These are phyloP conservation scores for Tillandsia fasciculata DNA, from an alignment of 176 grass and related monocot species.

Conservation along the genomic window DNA sequence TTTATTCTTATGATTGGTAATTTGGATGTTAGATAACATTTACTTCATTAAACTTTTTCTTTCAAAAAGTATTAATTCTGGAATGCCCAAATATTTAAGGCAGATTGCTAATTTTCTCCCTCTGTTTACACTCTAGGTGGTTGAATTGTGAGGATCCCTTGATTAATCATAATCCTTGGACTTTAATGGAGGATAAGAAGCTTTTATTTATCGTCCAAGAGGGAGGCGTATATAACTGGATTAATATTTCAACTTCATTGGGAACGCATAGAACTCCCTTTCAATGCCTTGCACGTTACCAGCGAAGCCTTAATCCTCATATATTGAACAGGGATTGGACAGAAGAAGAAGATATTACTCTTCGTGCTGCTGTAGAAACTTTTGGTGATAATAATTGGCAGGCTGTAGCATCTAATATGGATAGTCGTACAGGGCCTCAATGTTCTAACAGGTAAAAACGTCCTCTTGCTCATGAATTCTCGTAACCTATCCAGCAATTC, in stretches of 20 bases:
- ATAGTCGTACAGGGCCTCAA: constrained; percentile 64
- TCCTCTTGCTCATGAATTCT: background rate
- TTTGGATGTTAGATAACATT: too few species aligned
- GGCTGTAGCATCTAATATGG: constrained; percentile 54
- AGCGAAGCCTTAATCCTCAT: constrained; percentile 91
- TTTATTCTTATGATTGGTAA: too few species aligned
- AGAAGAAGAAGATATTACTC: constrained; percentile 70
- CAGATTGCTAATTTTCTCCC: constrained; percentile 8
- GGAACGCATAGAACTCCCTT: constrained; percentile 77
- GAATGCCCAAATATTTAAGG: background rate
- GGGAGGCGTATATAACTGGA: constrained; percentile 79
- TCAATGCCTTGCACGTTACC: constrained; percentile 82
- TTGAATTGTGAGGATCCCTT: constrained; percentile 78
- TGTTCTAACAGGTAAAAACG: constrained; percentile 71
- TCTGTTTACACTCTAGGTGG: constrained; percentile 47
- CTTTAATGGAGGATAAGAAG: constrained; percentile 62
- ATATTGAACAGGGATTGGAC: constrained; percentile 85
- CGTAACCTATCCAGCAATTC: background rate
- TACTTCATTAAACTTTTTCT: too few species aligned
- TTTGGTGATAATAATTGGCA: constrained; percentile 86
- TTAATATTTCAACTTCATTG: constrained; percentile 61
- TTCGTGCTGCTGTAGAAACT: constrained; percentile 48
- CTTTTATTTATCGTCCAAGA: constrained; percentile 79
- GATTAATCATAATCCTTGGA: constrained; percentile 74
- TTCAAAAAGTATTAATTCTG: background rate